Conservation (phyloP, 2,329 filamentous ascomycete genomes). For the Didymella keratinophila region DNA sequence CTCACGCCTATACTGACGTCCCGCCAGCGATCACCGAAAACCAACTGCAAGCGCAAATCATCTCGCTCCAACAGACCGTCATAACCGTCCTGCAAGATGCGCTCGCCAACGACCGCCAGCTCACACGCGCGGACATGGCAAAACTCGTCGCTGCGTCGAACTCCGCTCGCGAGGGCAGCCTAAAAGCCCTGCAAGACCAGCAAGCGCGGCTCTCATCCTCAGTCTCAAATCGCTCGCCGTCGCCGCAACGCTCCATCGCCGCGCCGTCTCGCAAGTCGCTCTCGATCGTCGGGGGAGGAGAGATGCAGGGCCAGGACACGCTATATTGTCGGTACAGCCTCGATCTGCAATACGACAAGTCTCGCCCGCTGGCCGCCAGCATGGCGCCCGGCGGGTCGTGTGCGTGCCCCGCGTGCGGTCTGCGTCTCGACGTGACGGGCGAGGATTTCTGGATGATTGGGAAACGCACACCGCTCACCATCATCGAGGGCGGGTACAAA, state of each 20-base stretch:
- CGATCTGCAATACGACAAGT: slow-evolving; percentile 42
- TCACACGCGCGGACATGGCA: slow-evolving; percentile 51
- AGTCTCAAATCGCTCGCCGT: slow-evolving; percentile 26
- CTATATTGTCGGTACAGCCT: slow-evolving; percentile 49
- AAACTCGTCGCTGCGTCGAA: slow-evolving; percentile 53
- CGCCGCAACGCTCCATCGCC: slow-evolving; percentile 30
- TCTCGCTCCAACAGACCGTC: slow-evolving; percentile 54
- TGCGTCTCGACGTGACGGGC: slow-evolving; percentile 36
- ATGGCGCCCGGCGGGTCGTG: slow-evolving; percentile 46
- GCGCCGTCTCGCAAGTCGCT: slow-evolving; percentile 28
- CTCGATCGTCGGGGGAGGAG: too few species aligned
- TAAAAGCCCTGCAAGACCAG: slow-evolving; percentile 49
- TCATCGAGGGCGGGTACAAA: slow-evolving; percentile 40
- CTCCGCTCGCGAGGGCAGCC: slow-evolving; percentile 51
- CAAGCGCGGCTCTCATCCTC: slow-evolving; percentile 41
- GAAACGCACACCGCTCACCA: slow-evolving; percentile 41
- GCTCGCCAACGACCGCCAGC: slow-evolving; percentile 50
- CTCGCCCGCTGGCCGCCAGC: slow-evolving; percentile 40
- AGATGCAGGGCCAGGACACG: slow-evolving; percentile 19
- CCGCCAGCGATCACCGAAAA: slow-evolving; percentile 52
- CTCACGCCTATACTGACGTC: slow-evolving; percentile 12
- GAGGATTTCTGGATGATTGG: slow-evolving; percentile 52
- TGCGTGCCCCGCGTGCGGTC: slow-evolving; percentile 42
- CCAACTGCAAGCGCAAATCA: slow-evolving; percentile 54
- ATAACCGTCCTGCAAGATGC: slow-evolving; percentile 55